Base-by-base conservation (phyloP, 2,329 filamentous ascomycete species). In the Paecilomyces variotii region DNA sequence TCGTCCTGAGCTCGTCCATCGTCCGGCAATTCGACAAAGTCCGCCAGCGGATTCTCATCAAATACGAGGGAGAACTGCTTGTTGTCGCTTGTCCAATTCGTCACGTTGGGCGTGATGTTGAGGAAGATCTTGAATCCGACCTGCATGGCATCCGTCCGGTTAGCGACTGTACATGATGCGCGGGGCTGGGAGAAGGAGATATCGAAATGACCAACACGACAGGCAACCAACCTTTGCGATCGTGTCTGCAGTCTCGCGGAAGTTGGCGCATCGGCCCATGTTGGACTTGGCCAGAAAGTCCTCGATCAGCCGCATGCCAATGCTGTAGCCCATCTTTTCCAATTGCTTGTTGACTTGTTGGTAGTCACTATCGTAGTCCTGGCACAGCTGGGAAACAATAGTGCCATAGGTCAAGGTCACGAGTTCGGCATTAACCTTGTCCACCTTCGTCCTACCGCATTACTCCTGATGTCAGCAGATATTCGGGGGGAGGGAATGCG, bases 321-420 rank as follows among this genome's bases (percentile, higher is more conserved):
- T 99, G 70, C 97, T 97, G 79, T 97, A 97, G 57, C 94, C 94
- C 94, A 99, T 99, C 78, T 93, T 95, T 72, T 99, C 94, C 52
- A 99, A 83, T 74, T 99, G 94, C 74, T 93, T 91, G 79, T 99
- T 99, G 72, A 99, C 93, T 74, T 97, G 91, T 56, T 85, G 81
- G 72, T 99, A 99, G 77, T 97, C 91, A 68, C 85, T 87, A 67
- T 97, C 91, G 73, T 93, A 96, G 79, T 99, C 94, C 75, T 93
- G 93, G 80, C 93, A 97, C 64, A 99, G 82, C 74, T 97, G 93
- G 59, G 91, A 90, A 59, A 99, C 94, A 63, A 99, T 95, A 26
- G 94, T 97, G 70, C 94, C 94, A 75, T 99, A 99, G 32, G 94
- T 99, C 68, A 99, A 84, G 53, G 92, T 97, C 56, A 99, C 93